Evolutionary conservation across 495 filamentous ascomycete species (phyloP).

Genomic region (Annulohypoxylon moriforme): DNA sequence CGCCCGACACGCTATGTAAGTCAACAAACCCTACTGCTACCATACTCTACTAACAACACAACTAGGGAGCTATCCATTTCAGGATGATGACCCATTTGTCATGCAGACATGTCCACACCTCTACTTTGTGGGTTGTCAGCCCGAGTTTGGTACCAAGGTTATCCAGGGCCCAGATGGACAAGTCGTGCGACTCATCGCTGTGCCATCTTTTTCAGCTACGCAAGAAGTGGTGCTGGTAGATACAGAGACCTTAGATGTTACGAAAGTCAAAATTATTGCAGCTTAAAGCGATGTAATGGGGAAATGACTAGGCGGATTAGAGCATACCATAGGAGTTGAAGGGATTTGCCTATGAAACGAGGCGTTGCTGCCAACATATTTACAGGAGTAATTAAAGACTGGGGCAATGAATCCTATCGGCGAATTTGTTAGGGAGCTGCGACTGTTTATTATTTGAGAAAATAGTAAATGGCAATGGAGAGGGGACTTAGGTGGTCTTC

Average conservation of each 20-base stretch:
- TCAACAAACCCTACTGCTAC: constrained; percentile 22
- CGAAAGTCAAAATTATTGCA: constrained; percentile 67
- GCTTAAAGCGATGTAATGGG: constrained; percentile 16
- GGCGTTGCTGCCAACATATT: neutral
- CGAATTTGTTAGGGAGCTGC: no score
- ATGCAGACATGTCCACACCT: constrained; percentile 85
- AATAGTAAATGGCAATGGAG: no score
- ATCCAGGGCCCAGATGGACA: constrained; percentile 72
- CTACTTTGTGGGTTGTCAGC: constrained; percentile 90
- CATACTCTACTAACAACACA: constrained; percentile 24
- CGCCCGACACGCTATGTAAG: constrained; percentile 95
- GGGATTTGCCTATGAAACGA: neutral
- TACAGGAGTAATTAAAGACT: neutral
- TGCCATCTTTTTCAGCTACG: constrained; percentile 85
- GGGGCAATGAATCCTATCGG: neutral
- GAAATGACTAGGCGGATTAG: neutral
- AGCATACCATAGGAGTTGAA: constrained; percentile 26
- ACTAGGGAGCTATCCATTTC: constrained; percentile 93
- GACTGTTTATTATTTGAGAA: neutral
- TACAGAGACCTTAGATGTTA: constrained; percentile 80
- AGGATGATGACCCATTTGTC: constrained; percentile 89
- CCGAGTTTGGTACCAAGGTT: constrained; percentile 78
- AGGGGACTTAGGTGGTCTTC: no score
- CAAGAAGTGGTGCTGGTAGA: constrained; percentile 88
- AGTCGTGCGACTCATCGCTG: constrained; percentile 75